phyloP scores from a whole-genome alignment of 2,329 filamentous ascomycete species.

The Phyllosticta capitalensis region DNA sequence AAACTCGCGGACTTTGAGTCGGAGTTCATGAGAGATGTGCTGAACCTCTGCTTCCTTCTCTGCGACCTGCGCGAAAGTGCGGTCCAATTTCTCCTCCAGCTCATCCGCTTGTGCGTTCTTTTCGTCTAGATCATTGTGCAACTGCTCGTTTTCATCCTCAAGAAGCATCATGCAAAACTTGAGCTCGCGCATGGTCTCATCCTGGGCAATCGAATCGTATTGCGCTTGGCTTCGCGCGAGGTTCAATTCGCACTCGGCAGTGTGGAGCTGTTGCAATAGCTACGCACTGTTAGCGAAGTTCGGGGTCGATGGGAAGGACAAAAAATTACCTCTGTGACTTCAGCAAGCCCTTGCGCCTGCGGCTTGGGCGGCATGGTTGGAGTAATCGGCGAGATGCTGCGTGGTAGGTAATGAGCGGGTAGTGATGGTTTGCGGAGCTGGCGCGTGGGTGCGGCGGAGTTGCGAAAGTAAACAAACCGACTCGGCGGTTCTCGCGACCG shows the following conservation, averaged over 20 bases:
- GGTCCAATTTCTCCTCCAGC: slow-evolving; percentile 42
- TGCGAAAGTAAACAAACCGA: slow-evolving; percentile 5
- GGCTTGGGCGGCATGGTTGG: slow-evolving; percentile 19
- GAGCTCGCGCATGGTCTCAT: slow-evolving; percentile 64
- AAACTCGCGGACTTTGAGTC: slow-evolving; percentile 44
- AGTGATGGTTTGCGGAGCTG: not conserved
- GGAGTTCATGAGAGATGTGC: slow-evolving; percentile 41
- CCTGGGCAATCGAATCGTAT: slow-evolving; percentile 58
- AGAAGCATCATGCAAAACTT: slow-evolving; percentile 61
- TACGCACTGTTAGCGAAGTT: slow-evolving; percentile 15
- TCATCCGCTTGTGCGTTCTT: slow-evolving; percentile 52
- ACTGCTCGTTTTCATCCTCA: slow-evolving; percentile 61
- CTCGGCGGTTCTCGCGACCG: not conserved
- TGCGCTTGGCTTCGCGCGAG: slow-evolving; percentile 58
- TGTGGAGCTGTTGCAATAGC: slow-evolving; percentile 43
- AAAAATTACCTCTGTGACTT: slow-evolving; percentile 25
- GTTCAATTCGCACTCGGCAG: slow-evolving; percentile 53
- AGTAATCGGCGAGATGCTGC: not conserved
- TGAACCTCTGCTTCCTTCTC: slow-evolving; percentile 37
- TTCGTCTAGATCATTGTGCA: slow-evolving; percentile 54
- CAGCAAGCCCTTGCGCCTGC: slow-evolving; percentile 20
- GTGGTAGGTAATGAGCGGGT: not conserved
- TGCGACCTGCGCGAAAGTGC: slow-evolving; percentile 37
- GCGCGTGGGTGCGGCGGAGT: not conserved
- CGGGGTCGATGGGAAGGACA: not conserved